Base-by-base conservation (phyloP, 192 early-diverging fungal genomes). In the Coemansia asiatica region DNA sequence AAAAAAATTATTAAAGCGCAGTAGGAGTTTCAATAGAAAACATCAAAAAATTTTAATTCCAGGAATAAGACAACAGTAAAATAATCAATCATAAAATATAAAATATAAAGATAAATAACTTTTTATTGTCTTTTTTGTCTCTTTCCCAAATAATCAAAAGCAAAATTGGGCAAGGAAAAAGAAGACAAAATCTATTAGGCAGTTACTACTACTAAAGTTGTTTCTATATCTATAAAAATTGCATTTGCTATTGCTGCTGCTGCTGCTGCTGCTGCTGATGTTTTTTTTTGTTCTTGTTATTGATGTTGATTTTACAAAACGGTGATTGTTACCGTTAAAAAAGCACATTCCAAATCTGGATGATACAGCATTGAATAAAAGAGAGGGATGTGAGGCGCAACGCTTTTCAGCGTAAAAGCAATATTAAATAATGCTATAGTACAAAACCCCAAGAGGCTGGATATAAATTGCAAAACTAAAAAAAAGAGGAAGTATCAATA, bases 371-470 rank as follows among this genome's bases (percentile, higher is more conserved):
- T 12, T n/a, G 50, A 9, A 53, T 53, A 27, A 22, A 56, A 27
- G 29, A 31, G 8, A 31, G 25, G 55, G 26, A 56, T 56, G 27
- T 56, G 55, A 27, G 55, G 50, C 22, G 50, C 50, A 16, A 27
- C 47, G 47, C 22, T 22, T 22, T 6, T 8, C 50, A n/a, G n/a
- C n/a, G 22, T 13, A 53, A 6, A 22, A 53, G 25, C 18, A 53
- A 53, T 4, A 27, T 3, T 12, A 23, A 22, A 22, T 13, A 53
- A 53, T 23, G 1, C 25, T 23, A 18, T 50, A 4, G 2, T 53
- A 23, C 4, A 31, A 31, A 56, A 56, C 33, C n/a, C 55, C 55
- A 56, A 56, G 55, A 56, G 55, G 55, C 55, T 56, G 55, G 55
- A 31, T 21, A 33, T 6, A 6, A 53, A 27, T 53, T 6, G 50